Evolutionary conservation across 441 rosid species (phyloP).

Genomic region (Lepidium campestre): DNA sequence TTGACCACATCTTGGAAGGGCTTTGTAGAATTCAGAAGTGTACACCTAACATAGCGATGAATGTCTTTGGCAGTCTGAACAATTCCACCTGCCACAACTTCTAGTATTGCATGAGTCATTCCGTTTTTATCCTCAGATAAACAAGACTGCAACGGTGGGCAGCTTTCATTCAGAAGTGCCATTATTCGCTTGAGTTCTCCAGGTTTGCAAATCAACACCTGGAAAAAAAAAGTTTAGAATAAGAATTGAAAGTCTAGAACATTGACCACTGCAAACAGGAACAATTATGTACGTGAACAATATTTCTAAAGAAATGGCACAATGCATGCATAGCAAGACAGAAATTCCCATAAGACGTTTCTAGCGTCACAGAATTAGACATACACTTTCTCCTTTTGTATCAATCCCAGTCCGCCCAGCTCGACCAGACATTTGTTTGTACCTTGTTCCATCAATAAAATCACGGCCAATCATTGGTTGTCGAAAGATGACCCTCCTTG

Average conservation of each 20-base stretch:
- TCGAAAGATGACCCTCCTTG: conserved; percentile 96
- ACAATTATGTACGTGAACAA: conserved; percentile 5
- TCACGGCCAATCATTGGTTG: conserved; percentile 96
- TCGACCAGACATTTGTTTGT: conserved; percentile 98
- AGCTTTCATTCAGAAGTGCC: conserved; percentile 76
- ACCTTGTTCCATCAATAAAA: conserved; percentile 96
- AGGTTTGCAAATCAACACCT: conserved; percentile 88
- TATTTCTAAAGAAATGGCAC: not conserved
- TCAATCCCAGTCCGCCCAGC: conserved; percentile 99
- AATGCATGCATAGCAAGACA: not conserved
- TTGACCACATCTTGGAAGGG: conserved; percentile 91
- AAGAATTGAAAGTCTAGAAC: conserved; percentile 4
- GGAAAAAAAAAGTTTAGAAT: conserved; percentile 18
- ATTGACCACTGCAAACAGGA: not conserved
- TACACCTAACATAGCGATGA: conserved; percentile 93
- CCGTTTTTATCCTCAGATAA: conserved; percentile 98
- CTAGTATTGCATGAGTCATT: conserved; percentile 99
- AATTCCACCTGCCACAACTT: conserved; percentile 98
- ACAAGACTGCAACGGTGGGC: conserved; percentile 93
- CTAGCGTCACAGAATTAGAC: conserved; percentile 20
- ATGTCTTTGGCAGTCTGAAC: conserved; percentile 94
- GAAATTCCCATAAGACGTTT: not conserved
- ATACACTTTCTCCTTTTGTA: conserved; percentile 97
- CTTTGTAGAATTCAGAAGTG: conserved; percentile 94
- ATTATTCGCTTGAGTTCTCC: conserved; percentile 81